phyloP scores from a whole-genome alignment of 1,284 basidiomycete species.

The Melampsora larici-populina region DNA sequence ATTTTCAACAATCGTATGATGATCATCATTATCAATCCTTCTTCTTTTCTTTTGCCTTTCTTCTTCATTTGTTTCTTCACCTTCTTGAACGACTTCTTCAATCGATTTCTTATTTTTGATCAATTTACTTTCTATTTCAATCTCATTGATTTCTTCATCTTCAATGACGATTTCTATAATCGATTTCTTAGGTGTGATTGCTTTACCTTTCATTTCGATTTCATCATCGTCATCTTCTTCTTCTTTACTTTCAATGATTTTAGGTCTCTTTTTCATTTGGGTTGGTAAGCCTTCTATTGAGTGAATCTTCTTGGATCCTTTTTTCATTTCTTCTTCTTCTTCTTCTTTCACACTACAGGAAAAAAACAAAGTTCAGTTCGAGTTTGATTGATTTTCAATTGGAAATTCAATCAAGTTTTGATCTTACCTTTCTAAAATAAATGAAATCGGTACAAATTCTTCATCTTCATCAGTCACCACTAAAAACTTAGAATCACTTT shows the following conservation, averaged over 20 bases:
- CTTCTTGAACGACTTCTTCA: not conserved
- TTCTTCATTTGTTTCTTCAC: not conserved
- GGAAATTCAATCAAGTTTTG: too few relatives aligned
- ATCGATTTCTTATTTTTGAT: not conserved
- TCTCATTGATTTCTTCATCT: not conserved
- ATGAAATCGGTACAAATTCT: conserved; percentile 67
- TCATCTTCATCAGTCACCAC: conserved; percentile 83
- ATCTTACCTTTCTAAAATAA: conserved; percentile 58
- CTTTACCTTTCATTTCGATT: not conserved
- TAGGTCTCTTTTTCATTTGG: not conserved
- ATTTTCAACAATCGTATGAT: not conserved
- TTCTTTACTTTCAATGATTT: not conserved
- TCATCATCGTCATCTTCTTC: not conserved
- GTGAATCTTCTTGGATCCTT: not conserved
- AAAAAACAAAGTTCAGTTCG: not conserved
- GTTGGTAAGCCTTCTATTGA: not conserved
- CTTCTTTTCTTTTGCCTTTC: not conserved
- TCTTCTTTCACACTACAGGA: not conserved
- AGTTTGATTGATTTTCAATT: too few relatives aligned
- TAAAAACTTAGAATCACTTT: conserved; percentile 61
- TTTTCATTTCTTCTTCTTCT: not conserved
- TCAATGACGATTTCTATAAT: not conserved
- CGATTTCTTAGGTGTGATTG: not conserved
- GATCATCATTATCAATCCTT: not conserved
- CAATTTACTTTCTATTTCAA: not conserved